phyloP scores from a whole-genome alignment of 176 grass and related monocot genomes.

The Poa annua region DNA sequence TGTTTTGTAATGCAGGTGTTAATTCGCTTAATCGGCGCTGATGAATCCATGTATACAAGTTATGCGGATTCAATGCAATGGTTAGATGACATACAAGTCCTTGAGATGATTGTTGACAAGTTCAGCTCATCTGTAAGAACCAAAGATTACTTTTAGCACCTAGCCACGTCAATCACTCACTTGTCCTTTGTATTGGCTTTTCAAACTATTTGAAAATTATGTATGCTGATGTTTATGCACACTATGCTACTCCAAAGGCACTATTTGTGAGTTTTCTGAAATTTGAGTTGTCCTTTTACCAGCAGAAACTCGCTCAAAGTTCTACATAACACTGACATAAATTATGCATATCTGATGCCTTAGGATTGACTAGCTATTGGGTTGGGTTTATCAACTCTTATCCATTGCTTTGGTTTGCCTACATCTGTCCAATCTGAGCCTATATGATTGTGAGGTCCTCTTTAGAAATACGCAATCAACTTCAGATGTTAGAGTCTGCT shows the following conservation, averaged over 20 bases:
- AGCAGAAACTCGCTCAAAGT: background rate
- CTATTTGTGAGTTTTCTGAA: background rate
- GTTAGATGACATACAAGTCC: constrained; percentile 89
- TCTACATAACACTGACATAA: background rate
- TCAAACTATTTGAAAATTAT: constrained; percentile 22
- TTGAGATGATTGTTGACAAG: constrained; percentile 98
- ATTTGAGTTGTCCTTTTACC: background rate
- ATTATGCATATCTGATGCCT: background rate
- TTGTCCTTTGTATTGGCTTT: constrained; percentile 26
- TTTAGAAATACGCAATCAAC: constrained; percentile 10
- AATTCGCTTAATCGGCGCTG: constrained; percentile 84
- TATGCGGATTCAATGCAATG: constrained; percentile 84
- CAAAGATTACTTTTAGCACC: constrained; percentile 45
- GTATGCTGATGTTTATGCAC: constrained; percentile 7
- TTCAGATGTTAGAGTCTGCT: background rate
- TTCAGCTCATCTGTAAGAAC: constrained; percentile 90
- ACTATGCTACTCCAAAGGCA: constrained; percentile 5
- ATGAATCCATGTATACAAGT: constrained; percentile 85
- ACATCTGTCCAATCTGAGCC: background rate
- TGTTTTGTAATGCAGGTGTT: constrained; percentile 67
- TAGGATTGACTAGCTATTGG: background rate
- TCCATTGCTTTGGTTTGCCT: constrained; percentile 7
- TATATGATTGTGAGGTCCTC: constrained; percentile 18
- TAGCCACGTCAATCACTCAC: constrained; percentile 1
- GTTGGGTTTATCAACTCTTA: background rate